Base-by-base conservation (phyloP, 495 filamentous ascomycete species). In the Chaetomium tenue region DNA sequence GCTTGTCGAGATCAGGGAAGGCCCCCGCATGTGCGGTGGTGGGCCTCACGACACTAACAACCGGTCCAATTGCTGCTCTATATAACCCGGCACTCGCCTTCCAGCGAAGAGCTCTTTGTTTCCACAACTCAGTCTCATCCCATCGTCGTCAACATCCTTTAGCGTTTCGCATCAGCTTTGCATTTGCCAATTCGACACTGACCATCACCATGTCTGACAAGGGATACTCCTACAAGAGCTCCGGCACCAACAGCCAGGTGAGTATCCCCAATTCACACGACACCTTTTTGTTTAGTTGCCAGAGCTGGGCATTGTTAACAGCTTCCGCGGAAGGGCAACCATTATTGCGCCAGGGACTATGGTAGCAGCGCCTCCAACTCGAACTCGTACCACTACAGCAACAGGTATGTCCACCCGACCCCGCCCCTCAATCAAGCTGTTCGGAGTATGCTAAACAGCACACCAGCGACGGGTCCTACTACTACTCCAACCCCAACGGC, bases 311-410 rank as follows among this genome's bases (percentile, higher is more conserved):
- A 9, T 23, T 1, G 20, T 46, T 33, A 5, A 26, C 40, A 22
- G 5, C 20, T 25, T 11, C 20, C 12, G 5, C 23, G 20, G 25
- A 20, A 83, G 80, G 82, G 79, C 39, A 86, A 85, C 75, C 82
- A 83, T 70, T 86, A 81, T 65, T 83, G 78, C 72, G 52, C 76
- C 57, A 79, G 83, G 39, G 84, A 86, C 54, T 71, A 69, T 55
- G 70, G 70, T 68, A 83, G 81, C 68, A 18, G 20, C 7, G 26
- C 23, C 50, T 13, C 23, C 5, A 79, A 82, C 57, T 59, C 67
- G 5, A 86, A 86, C 71, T 71, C 81, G 1, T 86, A 85, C 71
- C 83, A 85, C 68, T 86, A 85, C 63, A 84, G 81, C 57, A 86
- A 86, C 71, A 66, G n/a, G 59, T 66, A 55, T 64, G 56, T 60